These are phyloP conservation scores for Drechslerella coelobrocha DNA, from an alignment of 2,329 filamentous ascomycete genomes.

Conservation along the genomic window DNA sequence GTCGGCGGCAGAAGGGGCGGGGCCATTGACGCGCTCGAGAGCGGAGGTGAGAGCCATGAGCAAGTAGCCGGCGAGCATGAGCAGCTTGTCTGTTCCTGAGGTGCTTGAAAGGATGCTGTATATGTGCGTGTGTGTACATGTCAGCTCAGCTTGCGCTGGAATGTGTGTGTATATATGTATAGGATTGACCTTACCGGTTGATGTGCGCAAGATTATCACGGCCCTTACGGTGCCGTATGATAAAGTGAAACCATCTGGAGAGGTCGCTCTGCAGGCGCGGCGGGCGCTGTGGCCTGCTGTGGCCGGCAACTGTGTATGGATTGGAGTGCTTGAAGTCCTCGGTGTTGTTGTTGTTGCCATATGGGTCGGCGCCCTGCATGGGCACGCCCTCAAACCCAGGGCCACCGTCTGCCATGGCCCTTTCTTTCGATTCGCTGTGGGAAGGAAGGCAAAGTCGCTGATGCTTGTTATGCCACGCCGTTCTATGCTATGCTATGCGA, in stretches of 20 bases:
- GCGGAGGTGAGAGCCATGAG: constrained; percentile 65
- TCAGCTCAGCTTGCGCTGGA: constrained; percentile 3
- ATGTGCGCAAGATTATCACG: constrained; percentile 49
- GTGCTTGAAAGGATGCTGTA: constrained; percentile 72
- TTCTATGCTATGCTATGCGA: constrained; percentile 4
- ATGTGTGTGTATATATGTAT: constrained; percentile 45
- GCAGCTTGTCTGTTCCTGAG: constrained; percentile 71
- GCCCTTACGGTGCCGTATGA: constrained; percentile 30
- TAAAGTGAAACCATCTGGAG: constrained; percentile 39
- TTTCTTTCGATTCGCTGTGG: background rate
- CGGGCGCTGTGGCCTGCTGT: constrained; percentile 17
- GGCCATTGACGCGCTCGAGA: constrained; percentile 66
- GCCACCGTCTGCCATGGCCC: constrained; percentile 40
- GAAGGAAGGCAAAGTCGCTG: background rate
- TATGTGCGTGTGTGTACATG: constrained; percentile 61
- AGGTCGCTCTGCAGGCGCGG: constrained; percentile 15
- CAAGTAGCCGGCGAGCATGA: constrained; percentile 73
- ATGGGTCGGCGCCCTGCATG: constrained; percentile 46
- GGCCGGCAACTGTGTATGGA: constrained; percentile 22
- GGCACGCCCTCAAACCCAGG: constrained; percentile 44
- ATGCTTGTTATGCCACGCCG: background rate
- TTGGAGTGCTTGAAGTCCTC: constrained; percentile 23
- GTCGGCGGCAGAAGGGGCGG: constrained; percentile 64
- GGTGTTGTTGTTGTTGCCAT: constrained; percentile 42
- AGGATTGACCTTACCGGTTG: constrained; percentile 51